Percentiles rank a stretch among this genome's conserved stretches.
phyloP scores from a whole-genome alignment of 1,284 basidiomycete species.

The Ceratobasidium sp. region DNA sequence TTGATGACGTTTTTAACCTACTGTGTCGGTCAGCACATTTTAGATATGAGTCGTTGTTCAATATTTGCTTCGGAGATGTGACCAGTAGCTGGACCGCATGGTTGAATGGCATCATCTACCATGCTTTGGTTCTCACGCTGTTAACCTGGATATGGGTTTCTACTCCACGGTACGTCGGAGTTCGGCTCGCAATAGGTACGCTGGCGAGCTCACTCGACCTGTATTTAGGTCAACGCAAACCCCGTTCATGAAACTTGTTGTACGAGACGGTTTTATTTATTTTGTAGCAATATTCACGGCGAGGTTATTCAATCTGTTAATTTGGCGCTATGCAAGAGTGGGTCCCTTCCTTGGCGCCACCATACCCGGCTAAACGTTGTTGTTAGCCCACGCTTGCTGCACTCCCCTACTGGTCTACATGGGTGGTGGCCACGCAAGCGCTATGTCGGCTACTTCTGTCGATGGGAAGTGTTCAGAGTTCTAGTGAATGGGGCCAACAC shows the following conservation, averaged over 20 bases:
- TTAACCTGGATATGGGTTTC: slow-evolving; percentile 26
- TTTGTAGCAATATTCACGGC: slow-evolving; percentile 22
- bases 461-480: slow-evolving; percentile 13
- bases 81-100: slow-evolving; percentile 5
- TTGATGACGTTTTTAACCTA: background rate
- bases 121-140: slow-evolving; percentile 9
- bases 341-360: background rate
- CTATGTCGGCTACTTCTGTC: slow-evolving; percentile 19
- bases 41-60: slow-evolving; percentile 20
- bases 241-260: slow-evolving; percentile 27
- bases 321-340: slow-evolving; percentile 33
- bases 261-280: slow-evolving; percentile 29
- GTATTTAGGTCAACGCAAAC: slow-evolving; percentile 16
- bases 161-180: slow-evolving; percentile 17
- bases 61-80: slow-evolving; percentile 11
- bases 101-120: slow-evolving; percentile 24
- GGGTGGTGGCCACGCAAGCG: slow-evolving; percentile 6
- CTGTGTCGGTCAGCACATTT: background rate
- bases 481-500: slow-evolving; percentile 28
- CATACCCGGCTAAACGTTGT: background rate
- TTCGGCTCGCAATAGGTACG: background rate
- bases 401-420: slow-evolving; percentile 12
- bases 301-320: slow-evolving; percentile 26
- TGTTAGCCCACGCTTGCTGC: slow-evolving; percentile 5
- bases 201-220: background rate